Evolutionary conservation across 345 rosid species (phyloP).

Genomic region (Cardamine occulta): DNA sequence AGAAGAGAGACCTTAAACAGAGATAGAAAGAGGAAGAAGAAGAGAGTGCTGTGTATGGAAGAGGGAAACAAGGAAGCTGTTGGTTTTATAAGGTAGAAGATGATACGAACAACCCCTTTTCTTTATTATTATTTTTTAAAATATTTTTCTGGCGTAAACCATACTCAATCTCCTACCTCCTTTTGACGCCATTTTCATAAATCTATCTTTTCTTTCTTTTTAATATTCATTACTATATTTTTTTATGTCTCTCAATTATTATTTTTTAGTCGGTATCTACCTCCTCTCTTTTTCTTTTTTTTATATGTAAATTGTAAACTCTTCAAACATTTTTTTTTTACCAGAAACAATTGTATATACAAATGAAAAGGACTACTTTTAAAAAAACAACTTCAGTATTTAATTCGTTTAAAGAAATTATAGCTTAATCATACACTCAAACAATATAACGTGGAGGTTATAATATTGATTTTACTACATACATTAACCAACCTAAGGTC

Average conservation of each 20-base stretch:
- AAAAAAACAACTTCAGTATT: slow-evolving; percentile 14
- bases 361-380: slow-evolving; percentile 15
- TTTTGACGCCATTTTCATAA: slow-evolving; percentile 45
- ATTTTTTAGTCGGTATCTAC: slow-evolving; percentile 41
- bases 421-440: slow-evolving; percentile 34
- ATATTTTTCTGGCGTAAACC: slow-evolving; percentile 41
- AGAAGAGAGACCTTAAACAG: neutral
- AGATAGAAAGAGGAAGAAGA: neutral
- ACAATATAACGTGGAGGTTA: slow-evolving; percentile 18
- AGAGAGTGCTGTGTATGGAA: slow-evolving; percentile 39
- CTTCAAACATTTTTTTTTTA: slow-evolving; percentile 23
- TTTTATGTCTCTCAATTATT: slow-evolving; percentile 35
- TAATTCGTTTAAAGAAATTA: slow-evolving; percentile 6
- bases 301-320: slow-evolving; percentile 29
- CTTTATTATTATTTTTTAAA: slow-evolving; percentile 5
- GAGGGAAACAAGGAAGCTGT: slow-evolving; percentile 49
- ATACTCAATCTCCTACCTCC: slow-evolving; percentile 51
- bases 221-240: slow-evolving; percentile 26
- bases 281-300: too few species aligned
- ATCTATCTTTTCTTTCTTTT: slow-evolving; percentile 23
- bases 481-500: slow-evolving; percentile 18
- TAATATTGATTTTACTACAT: slow-evolving; percentile 19
- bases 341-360: slow-evolving; percentile 5
- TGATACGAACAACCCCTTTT: slow-evolving; percentile 43
- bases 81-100: slow-evolving; percentile 44